Conservation (phyloP, 2,329 filamentous ascomycete genomes). For the Davidsoniella eucalypti region DNA sequence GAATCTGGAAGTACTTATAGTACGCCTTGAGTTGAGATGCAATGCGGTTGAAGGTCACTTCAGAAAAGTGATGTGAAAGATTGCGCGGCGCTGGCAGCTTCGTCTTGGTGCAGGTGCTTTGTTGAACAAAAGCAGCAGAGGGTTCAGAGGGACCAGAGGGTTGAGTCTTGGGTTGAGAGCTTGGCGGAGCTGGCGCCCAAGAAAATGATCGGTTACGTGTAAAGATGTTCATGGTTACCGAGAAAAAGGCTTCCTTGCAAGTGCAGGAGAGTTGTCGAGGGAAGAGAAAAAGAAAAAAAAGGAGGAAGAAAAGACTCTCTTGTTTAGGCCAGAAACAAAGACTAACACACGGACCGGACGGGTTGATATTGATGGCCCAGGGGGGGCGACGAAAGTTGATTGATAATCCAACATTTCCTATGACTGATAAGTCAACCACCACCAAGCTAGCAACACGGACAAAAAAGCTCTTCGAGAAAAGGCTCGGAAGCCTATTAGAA, state of each 20-base stretch:
- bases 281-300: neutral
- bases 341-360: neutral
- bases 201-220: neutral
- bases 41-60: conserved; percentile 45
- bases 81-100: conserved; percentile 39
- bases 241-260: too few species aligned
- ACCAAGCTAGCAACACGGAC: neutral
- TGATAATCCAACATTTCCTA: conserved; percentile 10
- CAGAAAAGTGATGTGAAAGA: conserved; percentile 63
- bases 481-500: too few species aligned
- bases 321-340: neutral
- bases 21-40: conserved; percentile 60
- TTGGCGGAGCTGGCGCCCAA: too few species aligned
- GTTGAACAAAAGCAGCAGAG: neutral
- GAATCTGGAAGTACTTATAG: conserved; percentile 66
- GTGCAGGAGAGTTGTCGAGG: neutral
- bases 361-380: neutral
- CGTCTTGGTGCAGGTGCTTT: neutral
- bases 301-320: neutral
- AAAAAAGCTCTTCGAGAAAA: too few species aligned
- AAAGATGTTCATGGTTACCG: neutral
- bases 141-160: too few species aligned
- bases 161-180: too few species aligned
- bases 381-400: conserved; percentile 3
- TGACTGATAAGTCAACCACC: neutral